Base-by-base conservation (phyloP, 2,329 filamentous ascomycete species). In the Colletotrichum higginsianum region DNA sequence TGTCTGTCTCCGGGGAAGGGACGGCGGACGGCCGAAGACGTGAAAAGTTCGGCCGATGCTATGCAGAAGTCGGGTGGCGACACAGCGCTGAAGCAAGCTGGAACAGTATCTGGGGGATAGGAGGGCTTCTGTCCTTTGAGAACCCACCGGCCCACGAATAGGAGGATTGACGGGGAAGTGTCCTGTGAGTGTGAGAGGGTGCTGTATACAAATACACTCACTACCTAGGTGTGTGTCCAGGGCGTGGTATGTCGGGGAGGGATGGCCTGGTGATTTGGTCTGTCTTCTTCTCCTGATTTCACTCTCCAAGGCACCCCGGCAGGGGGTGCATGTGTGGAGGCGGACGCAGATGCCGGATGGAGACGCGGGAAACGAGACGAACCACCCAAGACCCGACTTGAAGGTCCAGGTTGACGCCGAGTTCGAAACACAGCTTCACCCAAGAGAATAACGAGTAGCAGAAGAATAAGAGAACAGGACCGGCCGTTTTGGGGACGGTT, bases 401-500 rank as follows among this genome's bases (percentile, higher is more conserved):
- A 55, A n/a, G 35, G 52, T 18, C 16, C 9, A 64, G 60, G 38
- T 52, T 23, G 21, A 52, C 30, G 35, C 23, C 15, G 47, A 56
- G 15, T 30, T 26, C 13, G 35, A 11, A 15, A 23, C 16, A 18
- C 12, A 16, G 42, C n/a, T 35, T 40, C 42, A 44, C 30, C 49
- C 26, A 63, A 70, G 55, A 21, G 60, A 46, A 61, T 30, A 58
- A 40, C 38, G 52, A 75, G 63, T 67, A 64, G 66, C 65, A 72
- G 72, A 78, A 75, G 75, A 77, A 76, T 74, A 75, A 76, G 49
- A 64, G 26, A 30, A 56, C 74, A 77, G 75, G 74, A 75, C 75
- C 75, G 77, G 74, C 76, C 73, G 79, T 78, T 77, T 77, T 77
- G 76, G 75, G 75, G 75, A 80, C 78, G 75, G 77, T 80, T 81